These are phyloP conservation scores for Phlyctochytrium planicorne DNA, from an alignment of 192 early-diverging fungal genomes.

Conservation along the genomic window DNA sequence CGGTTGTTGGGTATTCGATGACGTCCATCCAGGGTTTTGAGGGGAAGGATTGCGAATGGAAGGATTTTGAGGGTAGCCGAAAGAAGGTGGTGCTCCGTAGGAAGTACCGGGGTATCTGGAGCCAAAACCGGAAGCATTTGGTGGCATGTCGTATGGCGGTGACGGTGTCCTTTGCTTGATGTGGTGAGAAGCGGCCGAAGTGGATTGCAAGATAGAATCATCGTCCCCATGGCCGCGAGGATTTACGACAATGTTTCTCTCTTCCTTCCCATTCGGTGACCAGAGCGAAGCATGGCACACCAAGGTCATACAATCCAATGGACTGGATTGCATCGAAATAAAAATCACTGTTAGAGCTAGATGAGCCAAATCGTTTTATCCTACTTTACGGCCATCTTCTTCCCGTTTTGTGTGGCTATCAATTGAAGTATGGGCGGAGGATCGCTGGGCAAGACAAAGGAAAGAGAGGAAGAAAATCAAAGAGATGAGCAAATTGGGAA, in stretches of 20 bases:
- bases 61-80: background rate
- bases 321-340: conserved; percentile 3
- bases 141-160: background rate
- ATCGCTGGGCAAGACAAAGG: conserved; percentile 20
- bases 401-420: background rate
- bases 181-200: background rate
- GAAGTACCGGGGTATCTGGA: background rate
- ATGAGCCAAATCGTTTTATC: background rate
- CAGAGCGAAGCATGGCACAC: conserved; percentile 37
- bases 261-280: conserved; percentile 23
- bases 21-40: background rate
- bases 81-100: background rate
- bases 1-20: background rate
- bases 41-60: background rate
- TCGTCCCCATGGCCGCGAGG: conserved; percentile 16
- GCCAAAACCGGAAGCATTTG: no score
- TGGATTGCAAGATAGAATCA: background rate
- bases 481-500: no score
- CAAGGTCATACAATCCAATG: background rate
- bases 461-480: no score
- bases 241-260: conserved; percentile 30
- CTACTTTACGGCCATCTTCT: conserved; percentile 16
- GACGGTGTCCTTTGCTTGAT: background rate
- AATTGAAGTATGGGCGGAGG: conserved; percentile 38
- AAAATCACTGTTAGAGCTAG: background rate